Evolutionary conservation across 257 asterid species (phyloP), one percentile per base, ranked within the genome.

Genomic region (Forsythia suspensa): DNA sequence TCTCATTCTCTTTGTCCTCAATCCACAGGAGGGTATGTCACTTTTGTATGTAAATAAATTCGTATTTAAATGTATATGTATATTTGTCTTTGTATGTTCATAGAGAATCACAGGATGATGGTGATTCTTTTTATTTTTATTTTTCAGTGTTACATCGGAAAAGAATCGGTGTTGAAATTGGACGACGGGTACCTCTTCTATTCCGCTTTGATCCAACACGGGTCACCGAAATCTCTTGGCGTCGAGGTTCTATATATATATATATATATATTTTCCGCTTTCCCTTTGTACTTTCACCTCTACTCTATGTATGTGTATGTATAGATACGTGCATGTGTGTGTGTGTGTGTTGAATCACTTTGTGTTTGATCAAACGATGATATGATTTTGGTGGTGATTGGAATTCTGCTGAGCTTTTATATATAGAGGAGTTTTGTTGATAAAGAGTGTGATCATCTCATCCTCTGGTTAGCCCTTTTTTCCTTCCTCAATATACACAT

Each of bases 211-310:
- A 90, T 85, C 97, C 96, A 18, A 85, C 89, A 18, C 84, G 81
- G 67, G 97, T 91, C 76, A 86, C 88, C 72, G 94, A 89, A 83
- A 85, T 92, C 78, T 89, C 94, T 42, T 84, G 94, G 92, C 86
- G 76, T 20, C 94, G 44, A 88, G 97, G 96, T 92, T 41, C 21
- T 68, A 3, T 11, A 24, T 37, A n/a, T n/a, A n/a, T n/a, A n/a
- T n/a, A n/a, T n/a, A n/a, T 20, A 21, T 5, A 13, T 4, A n/a
- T 29, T 41, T 72, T 20, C 12, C 15, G 1, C 40, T 0, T 24
- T 0, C 13, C 3, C 3, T 21, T 46, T 9, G 57, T 6, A 12
- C 70, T 7, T 29, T 63, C 70, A 63, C 57, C 57, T 71, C n/a
- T n/a, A 38, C 15, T 57, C 8, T 71, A 29, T 42, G 2, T 69